These are phyloP conservation scores for Verticillium nonalfalfae DNA, from an alignment of 2,329 filamentous ascomycete species.

Conservation along the genomic window DNA sequence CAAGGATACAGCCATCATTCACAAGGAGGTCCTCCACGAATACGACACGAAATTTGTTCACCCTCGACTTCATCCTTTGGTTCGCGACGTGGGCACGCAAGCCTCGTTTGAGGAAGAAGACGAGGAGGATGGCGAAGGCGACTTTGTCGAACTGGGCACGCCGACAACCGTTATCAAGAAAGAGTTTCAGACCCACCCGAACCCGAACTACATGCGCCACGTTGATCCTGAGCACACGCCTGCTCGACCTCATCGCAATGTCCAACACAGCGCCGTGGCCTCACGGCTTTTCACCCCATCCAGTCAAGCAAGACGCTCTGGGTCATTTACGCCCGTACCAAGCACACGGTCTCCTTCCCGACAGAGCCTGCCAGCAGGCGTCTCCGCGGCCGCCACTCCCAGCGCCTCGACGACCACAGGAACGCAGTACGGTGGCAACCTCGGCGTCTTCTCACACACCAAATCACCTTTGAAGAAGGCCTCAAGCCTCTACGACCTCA, in stretches of 20 bases:
- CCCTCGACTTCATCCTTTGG: constrained; percentile 75
- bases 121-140: constrained; percentile 22
- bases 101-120: constrained; percentile 46
- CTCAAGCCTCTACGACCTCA: constrained; percentile 53
- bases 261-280: constrained; percentile 3
- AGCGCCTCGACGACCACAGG: constrained; percentile 14
- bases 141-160: constrained; percentile 42
- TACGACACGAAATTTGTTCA: constrained; percentile 96
- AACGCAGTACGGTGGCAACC: constrained; percentile 56
- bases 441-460: constrained; percentile 74
- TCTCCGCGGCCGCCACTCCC: constrained; percentile 19
- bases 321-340: constrained; percentile 24
- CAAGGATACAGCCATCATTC: constrained; percentile 78
- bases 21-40: constrained; percentile 88
- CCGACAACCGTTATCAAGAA: constrained; percentile 62
- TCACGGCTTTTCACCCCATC: constrained; percentile 10
- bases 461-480: constrained; percentile 81
- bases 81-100: constrained; percentile 75
- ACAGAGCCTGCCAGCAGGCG: constrained; percentile 25
- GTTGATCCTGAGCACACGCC: constrained; percentile 55
- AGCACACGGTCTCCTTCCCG: constrained; percentile 22
- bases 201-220: constrained; percentile 70
- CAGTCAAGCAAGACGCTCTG: constrained; percentile 20
- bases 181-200: constrained; percentile 74
- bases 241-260: not conserved